Evolutionary conservation across 2,329 filamentous ascomycete genomes (phyloP), one percentile per base, ranked within the genome.

Genomic region (Xylaria sp.): DNA sequence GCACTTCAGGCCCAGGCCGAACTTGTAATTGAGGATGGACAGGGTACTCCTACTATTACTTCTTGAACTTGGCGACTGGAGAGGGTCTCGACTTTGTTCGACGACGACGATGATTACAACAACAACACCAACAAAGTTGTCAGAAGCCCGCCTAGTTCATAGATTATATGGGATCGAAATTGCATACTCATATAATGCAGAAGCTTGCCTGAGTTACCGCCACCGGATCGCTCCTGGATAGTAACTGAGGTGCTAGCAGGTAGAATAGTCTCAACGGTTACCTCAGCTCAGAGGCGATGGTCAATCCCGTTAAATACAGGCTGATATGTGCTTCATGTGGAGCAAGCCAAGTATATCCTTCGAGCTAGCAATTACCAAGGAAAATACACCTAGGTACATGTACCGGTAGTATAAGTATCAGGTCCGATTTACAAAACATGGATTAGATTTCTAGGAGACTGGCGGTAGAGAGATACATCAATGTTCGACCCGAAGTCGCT

Each of bases 1-100:
- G 81, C 87, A 27, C 77, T 91, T 6, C 88, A 90, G 70, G 87
- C 87, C 22, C 87, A 89, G 55, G 83, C 86, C 15, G 87, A 89
- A 44, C 84, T 80, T 3, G 82, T 80, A 3, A 79, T 83, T 63
- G 84, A 83, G 39, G 81, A 79, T n/a, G 82, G 81, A 47, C 79
- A 79, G 15, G 77, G 73, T 45, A 69, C 63, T 17, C 71, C 71
- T 44, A 58, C 65, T 9, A 11, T 68, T 42, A 25, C 55, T 36
- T 45, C 66, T 39, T 69, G 55, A 67, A 22, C 20, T 4, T 44
- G 38, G 25, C 55, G 36, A 39, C 42, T 22, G 29, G 7, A 59
- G 9, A n/a, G n/a, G 50, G 17, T 36, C n/a, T n/a, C 17, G 20
- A 33, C 31, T 39, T 49, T 15, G 7, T 53, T 50, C 29, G 22